Evolutionary conservation across 306 rosid genomes (phyloP), one percentile per base, ranked within the genome.

Genomic region (Dryas octopetala): DNA sequence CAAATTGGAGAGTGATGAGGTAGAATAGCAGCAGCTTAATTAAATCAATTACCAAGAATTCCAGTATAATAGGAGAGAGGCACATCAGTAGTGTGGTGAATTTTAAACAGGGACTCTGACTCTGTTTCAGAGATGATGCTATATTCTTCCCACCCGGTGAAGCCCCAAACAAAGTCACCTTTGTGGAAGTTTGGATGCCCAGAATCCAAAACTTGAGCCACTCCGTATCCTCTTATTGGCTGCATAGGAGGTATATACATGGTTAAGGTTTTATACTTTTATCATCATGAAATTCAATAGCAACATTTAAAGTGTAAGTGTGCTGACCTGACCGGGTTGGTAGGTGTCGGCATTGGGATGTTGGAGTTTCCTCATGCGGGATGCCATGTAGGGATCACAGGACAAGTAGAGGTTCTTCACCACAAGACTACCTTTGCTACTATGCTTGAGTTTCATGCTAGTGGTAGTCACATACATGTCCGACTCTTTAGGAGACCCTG

Each of bases 201-300:
- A 15, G 73, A 69, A 1, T 70, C 62, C 49, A 70, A 15, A 53
- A 89, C 89, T 78, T 78, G 63, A 5, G 83, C 76, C 32, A 89
- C 85, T 53, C 91, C 94, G 53, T 8, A 46, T 15, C 91, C 91
- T 9, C 12, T 43, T 9, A 87, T 62, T 5, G 81, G 80, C 89
- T 84, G 76, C 66, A 8, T 32, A 32, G 38, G 3, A 32, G 38
- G 3, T 32, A 32, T 32, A 2, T 32, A 32, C 2, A 32, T 32
- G 38, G 38, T 32, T 32, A 32, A 32, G 38, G 38, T 32, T 32
- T 32, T 32, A 23, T 23, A 23, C 23, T 23, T 23, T 23, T 23
- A 32, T 32, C 2, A 32, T 32, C 38, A 32, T 32, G 38, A 32
- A 10, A 62, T 52, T 55, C 14, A 60, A 53, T 55, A 64, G 6